Percentiles rank a stretch among this genome's conserved stretches.
These are phyloP conservation scores for Pythium dissotocum DNA, from an alignment of 352 stramenopile genomes.

Conservation along the genomic window DNA sequence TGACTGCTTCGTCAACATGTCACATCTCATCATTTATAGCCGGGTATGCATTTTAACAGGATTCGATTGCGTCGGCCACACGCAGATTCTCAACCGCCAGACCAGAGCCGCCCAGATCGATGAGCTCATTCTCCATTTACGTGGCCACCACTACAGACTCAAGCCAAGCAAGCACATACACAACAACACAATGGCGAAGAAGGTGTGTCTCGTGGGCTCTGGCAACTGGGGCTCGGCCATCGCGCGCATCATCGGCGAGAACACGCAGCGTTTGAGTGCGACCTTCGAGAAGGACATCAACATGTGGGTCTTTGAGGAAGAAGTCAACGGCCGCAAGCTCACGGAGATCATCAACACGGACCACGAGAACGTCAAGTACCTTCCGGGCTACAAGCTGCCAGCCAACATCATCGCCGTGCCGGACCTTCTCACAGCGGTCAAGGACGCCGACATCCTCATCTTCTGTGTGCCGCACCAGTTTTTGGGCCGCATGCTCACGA, in stretches of 20 bases:
- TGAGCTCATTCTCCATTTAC: neutral
- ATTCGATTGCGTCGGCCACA: neutral
- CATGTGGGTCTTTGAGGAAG: constrained; percentile 97
- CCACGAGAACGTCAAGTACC: constrained; percentile 97
- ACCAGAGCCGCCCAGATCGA: neutral
- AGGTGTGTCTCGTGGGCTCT: constrained; percentile 78
- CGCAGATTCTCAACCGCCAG: neutral
- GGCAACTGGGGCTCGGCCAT: constrained; percentile 86
- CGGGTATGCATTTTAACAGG: constrained; percentile 3
- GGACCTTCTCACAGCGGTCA: constrained; percentile 89
- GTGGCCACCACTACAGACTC: neutral
- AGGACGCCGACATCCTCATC: constrained; percentile 92
- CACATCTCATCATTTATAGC: constrained; percentile 1
- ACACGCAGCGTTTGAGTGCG: constrained; percentile 48
- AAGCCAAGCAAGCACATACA: neutral
- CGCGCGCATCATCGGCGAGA: constrained; percentile 81
- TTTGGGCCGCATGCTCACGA: constrained; percentile 86
- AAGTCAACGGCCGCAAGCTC: constrained; percentile 89
- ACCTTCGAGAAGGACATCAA: constrained; percentile 92
- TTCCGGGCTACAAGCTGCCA: constrained; percentile 90
- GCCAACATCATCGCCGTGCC: constrained; percentile 93
- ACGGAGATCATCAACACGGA: constrained; percentile 96
- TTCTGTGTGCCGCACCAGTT: constrained; percentile 98
- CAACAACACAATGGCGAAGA: constrained; percentile 44
- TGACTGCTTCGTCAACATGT: constrained; percentile 12